Base-by-base conservation (phyloP, 192 early-diverging fungal genomes). In the Entomortierella beljakovae region DNA sequence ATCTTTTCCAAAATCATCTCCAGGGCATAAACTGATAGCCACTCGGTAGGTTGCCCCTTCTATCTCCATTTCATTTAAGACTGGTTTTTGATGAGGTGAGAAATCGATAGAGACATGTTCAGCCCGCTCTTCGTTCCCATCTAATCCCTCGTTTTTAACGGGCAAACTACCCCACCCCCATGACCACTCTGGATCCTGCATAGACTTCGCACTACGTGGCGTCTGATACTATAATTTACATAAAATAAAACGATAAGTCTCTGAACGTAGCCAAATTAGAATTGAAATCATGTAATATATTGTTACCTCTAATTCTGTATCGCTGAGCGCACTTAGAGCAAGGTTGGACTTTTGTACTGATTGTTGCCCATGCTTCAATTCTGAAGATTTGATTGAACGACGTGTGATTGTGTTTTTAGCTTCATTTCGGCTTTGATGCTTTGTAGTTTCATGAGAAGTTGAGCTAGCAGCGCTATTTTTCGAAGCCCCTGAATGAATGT, bases 111-210 rank as follows among this genome's bases (percentile, higher is more conserved):
- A 57, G 10, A 57, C 61, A 60, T 64, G 70, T 5, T 34, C 40
- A 3, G 59, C 34, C 6, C 38, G 53, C 11, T 46, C 22, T 6
- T 48, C 70, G n/a, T 57, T 64, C 22, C 59, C 34, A 6, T 75
- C 70, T 26, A 79, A 46, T 13, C 52, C 55, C 7, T 64, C 67
- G 25, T 57, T 82, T 57, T 88, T 87, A 11, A 84, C 84, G 8
- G 90, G 91, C 26, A 92, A 64, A n/a, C 86, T 82, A 13, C 92
- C 91, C 92, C 92, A 94, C 2, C 83, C 80, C 92, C 92, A 94
- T 26, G 82, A 82, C 90, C 90, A 92, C 33, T 85, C 88, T 23
- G 67, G 35, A 16, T 64, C 60, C 29, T 52, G 62, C 2, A 56
- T 29, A 13, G 56, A 22, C 33, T 57, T 63, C 3, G 73, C 51